These are phyloP conservation scores for Xylariaceae sp. DNA, from an alignment of 2,329 filamentous ascomycete species.

Conservation along the genomic window DNA sequence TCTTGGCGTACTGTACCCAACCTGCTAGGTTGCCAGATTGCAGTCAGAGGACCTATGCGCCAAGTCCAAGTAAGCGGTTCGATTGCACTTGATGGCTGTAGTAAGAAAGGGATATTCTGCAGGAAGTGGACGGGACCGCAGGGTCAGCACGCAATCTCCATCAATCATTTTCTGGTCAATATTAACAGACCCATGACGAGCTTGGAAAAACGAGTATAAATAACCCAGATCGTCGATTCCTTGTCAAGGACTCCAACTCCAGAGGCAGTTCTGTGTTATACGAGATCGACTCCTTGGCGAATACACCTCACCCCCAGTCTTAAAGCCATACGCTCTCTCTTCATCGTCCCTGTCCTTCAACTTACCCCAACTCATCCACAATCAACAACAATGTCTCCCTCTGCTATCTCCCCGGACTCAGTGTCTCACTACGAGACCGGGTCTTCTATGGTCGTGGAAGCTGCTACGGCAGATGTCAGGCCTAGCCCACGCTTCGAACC, in stretches of 20 bases:
- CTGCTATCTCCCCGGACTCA: slow-evolving; percentile 17
- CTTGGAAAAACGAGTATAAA: slow-evolving; percentile 13
- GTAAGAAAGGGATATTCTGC: slow-evolving; percentile 11
- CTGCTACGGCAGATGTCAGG: slow-evolving; percentile 14
- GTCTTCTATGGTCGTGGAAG: slow-evolving; percentile 19
- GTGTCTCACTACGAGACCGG: slow-evolving; percentile 20
- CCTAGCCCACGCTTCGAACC: slow-evolving; percentile 18
- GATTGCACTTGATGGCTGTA: slow-evolving; percentile 11
- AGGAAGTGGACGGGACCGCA: background rate
- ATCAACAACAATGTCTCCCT: slow-evolving; percentile 15
- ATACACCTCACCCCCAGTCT: background rate
- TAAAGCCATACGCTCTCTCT: background rate
- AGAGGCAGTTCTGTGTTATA: background rate
- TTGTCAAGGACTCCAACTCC: background rate
- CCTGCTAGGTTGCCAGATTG: slow-evolving; percentile 8
- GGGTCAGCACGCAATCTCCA: slow-evolving; percentile 4
- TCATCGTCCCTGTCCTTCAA: background rate
- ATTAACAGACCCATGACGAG: background rate
- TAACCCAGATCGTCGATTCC: slow-evolving; percentile 2
- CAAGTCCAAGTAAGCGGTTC: slow-evolving; percentile 16
- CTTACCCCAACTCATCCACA: background rate
- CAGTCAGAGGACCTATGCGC: slow-evolving; percentile 15
- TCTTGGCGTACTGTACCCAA: slow-evolving; percentile 13
- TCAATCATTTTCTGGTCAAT: background rate
- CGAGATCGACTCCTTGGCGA: background rate